Conservation (phyloP, 495 filamentous ascomycete species). For the Evernia prunastri region DNA sequence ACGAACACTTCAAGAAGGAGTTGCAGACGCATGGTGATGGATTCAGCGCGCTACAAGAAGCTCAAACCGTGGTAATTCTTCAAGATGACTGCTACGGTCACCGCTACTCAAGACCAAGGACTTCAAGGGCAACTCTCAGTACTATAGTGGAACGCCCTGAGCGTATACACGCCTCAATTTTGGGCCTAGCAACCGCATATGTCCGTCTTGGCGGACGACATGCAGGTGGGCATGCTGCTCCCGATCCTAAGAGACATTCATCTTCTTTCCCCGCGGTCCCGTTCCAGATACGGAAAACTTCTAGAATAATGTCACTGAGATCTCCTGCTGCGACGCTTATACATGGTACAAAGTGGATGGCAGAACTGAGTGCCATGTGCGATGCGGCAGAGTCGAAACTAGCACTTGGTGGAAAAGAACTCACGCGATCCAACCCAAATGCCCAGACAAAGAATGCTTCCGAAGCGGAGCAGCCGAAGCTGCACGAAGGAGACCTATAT, state of each 20-base stretch:
- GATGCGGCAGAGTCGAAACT: conserved; percentile 66
- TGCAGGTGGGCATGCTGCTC: conserved; percentile 59
- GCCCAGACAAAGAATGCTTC: conserved; percentile 32
- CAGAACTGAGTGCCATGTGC: conserved; percentile 81
- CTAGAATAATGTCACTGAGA: conserved; percentile 54
- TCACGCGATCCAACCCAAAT: conserved; percentile 52
- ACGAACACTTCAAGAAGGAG: conserved; percentile 62
- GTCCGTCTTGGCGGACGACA: conserved; percentile 79
- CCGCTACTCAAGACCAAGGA: conserved; percentile 74
- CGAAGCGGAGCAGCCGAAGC: conserved; percentile 38
- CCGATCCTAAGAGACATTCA: conserved; percentile 49
- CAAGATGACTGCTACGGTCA: conserved; percentile 95
- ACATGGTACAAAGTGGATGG: conserved; percentile 85
- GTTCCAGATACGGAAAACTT: conserved; percentile 74
- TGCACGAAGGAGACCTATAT: conserved; percentile 85
- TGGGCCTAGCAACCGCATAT: conserved; percentile 83
- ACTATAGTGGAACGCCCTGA: conserved; percentile 90
- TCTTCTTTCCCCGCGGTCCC: conserved; percentile 54
- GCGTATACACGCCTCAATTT: conserved; percentile 72
- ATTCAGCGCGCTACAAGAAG: conserved; percentile 36
- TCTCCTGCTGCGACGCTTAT: conserved; percentile 72
- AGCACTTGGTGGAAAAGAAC: conserved; percentile 65
- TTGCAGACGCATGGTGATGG: conserved; percentile 50
- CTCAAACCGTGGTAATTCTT: conserved; percentile 72
- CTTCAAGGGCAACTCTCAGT: conserved; percentile 54